A percentile compares a stretch with the other conserved stretches of the same genome.
These are phyloP conservation scores for Colletotrichum navitas DNA, from an alignment of 2,329 filamentous ascomycete genomes.

Conservation along the genomic window DNA sequence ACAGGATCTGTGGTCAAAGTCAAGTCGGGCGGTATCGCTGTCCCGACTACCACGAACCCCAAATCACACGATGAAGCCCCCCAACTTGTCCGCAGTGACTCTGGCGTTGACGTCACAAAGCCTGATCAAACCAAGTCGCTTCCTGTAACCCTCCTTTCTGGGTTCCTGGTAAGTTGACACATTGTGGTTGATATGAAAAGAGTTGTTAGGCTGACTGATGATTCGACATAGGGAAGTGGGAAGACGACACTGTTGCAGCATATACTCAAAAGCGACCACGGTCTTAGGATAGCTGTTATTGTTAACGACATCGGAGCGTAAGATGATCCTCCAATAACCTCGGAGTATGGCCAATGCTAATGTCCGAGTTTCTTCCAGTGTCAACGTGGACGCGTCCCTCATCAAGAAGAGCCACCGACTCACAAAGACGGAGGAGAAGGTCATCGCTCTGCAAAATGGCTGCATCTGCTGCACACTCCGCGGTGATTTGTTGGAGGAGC, in stretches of 20 bases:
- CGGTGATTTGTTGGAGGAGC: conserved; percentile 77
- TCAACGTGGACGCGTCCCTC: conserved; percentile 75
- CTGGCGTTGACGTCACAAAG: conserved; percentile 29
- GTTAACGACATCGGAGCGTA: conserved; percentile 79
- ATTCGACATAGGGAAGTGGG: conserved; percentile 67
- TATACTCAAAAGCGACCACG: conserved; percentile 75
- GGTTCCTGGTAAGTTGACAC: conserved; percentile 62
- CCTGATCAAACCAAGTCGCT: conserved; percentile 50
- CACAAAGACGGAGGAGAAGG: conserved; percentile 71
- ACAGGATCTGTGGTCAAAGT: conserved; percentile 29
- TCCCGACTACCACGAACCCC: background rate
- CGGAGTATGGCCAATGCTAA: background rate
- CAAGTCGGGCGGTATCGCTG: conserved; percentile 16
- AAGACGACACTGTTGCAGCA: conserved; percentile 79
- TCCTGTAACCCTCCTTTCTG: conserved; percentile 71
- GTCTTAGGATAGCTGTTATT: conserved; percentile 77
- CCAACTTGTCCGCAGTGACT: conserved; percentile 31
- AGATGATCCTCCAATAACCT: conserved; percentile 41
- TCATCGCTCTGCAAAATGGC: conserved; percentile 77
- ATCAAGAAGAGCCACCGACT: conserved; percentile 68
- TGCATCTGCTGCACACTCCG: conserved; percentile 83
- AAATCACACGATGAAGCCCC: conserved; percentile 6
- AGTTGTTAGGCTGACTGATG: background rate
- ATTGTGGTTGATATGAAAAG: too few species aligned
- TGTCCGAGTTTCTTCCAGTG: conserved; percentile 49